Conservation (phyloP, 2,329 filamentous ascomycete species). For the Fusarium mundagurra region DNA sequence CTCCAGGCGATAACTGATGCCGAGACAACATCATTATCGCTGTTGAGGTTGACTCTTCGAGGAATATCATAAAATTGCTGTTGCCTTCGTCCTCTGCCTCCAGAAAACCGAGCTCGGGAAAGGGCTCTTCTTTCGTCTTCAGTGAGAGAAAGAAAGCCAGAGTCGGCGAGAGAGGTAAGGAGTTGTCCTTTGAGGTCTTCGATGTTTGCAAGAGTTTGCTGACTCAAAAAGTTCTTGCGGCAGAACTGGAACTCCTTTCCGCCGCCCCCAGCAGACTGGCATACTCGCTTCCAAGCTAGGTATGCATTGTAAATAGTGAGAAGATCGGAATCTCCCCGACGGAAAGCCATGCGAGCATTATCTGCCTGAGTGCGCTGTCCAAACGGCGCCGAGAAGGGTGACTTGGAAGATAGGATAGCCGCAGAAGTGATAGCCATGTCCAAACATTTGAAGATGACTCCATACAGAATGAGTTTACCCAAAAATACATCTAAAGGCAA, state of each 20-base stretch:
- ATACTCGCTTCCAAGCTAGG: slow-evolving; percentile 84
- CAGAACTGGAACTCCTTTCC: slow-evolving; percentile 89
- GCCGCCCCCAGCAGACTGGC: slow-evolving; percentile 68
- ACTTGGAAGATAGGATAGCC: slow-evolving; percentile 93
- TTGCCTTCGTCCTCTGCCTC: slow-evolving; percentile 65
- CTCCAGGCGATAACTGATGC: slow-evolving; percentile 89
- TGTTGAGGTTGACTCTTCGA: slow-evolving; percentile 76
- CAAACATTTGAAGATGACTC: slow-evolving; percentile 87
- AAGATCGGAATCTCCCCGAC: slow-evolving; percentile 88
- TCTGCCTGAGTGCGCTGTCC: slow-evolving; percentile 86
- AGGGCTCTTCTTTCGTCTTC: slow-evolving; percentile 76
- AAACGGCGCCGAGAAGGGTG: slow-evolving; percentile 88
- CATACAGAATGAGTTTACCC: slow-evolving; percentile 90
- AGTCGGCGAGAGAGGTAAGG: slow-evolving; percentile 83
- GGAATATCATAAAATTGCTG: slow-evolving; percentile 86
- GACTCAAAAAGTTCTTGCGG: slow-evolving; percentile 90
- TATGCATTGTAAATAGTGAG: slow-evolving; percentile 96
- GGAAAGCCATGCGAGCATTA: slow-evolving; percentile 79
- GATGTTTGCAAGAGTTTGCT: slow-evolving; percentile 89
- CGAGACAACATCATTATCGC: slow-evolving; percentile 81
- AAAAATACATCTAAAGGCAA: slow-evolving; percentile 93
- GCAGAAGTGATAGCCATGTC: slow-evolving; percentile 93
- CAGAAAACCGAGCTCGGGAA: slow-evolving; percentile 71
- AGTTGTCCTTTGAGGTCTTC: slow-evolving; percentile 96
- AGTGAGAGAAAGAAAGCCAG: slow-evolving; percentile 81